These are phyloP conservation scores for Neofusicoccum sp. DNA, from an alignment of 2,329 filamentous ascomycete species.

Conservation along the genomic window DNA sequence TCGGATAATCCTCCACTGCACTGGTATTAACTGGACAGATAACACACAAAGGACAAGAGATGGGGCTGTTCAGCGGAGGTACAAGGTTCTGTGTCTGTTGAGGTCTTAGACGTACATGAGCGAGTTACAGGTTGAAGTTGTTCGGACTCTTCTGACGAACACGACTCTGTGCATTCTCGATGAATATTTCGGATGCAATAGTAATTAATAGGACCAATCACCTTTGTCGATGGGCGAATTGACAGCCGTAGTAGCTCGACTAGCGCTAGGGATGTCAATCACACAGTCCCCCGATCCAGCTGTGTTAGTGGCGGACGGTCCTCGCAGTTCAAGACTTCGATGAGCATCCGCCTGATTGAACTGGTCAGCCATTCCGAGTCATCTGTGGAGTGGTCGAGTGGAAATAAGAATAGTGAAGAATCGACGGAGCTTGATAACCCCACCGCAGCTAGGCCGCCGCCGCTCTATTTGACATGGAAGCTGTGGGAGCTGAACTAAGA, in stretches of 20 bases:
- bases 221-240: constrained; percentile 1
- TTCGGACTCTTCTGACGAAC: no score
- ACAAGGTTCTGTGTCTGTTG: no score
- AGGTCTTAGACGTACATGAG: no score
- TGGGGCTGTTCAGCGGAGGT: no score
- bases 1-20: constrained; percentile 32
- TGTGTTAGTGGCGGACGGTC: neutral
- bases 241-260: constrained; percentile 23
- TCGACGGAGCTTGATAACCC: no score
- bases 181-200: neutral
- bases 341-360: neutral
- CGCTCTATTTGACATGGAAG: no score
- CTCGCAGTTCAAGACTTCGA: neutral
- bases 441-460: no score
- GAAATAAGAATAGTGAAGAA: no score
- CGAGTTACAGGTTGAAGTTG: no score
- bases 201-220: constrained; percentile 9
- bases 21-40: neutral
- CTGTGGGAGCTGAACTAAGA: no score
- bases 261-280: constrained; percentile 24
- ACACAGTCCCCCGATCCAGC: constrained; percentile 19
- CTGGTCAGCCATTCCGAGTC: neutral
- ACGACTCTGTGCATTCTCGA: neutral
- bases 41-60: no score
- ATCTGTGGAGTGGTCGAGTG: neutral